Evolutionary conservation across 805 yeast species (phyloP).

Genomic region (Blastobotrys robertii): DNA sequence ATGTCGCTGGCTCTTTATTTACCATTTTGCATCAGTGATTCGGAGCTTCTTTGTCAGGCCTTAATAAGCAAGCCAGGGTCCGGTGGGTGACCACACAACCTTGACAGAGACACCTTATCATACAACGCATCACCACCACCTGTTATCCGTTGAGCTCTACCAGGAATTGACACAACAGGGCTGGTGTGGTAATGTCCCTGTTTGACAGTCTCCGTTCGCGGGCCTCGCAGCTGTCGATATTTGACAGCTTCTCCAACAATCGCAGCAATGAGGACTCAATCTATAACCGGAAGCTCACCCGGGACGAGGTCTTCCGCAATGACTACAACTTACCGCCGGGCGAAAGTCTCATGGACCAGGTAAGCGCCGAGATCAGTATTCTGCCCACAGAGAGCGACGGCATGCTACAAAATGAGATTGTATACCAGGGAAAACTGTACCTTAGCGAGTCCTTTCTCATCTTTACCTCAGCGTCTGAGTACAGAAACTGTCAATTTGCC

Average conservation of each 20-base stretch:
- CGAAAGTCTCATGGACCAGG: conserved; percentile 56
- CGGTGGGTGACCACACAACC: neutral
- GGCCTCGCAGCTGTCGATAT: conserved; percentile 35
- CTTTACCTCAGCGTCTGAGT: conserved; percentile 63
- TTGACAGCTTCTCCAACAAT: conserved; percentile 24
- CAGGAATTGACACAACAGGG: no score
- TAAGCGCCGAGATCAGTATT: conserved; percentile 51
- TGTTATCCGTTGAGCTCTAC: no score
- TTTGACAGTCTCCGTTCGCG: conserved; percentile 36
- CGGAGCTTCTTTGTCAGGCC: neutral
- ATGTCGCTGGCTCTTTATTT: no score
- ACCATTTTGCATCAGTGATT: neutral
- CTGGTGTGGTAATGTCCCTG: conserved; percentile 33
- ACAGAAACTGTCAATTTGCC: conserved; percentile 54
- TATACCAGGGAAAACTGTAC: conserved; percentile 42
- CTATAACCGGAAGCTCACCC: conserved; percentile 36
- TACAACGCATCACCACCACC: no score
- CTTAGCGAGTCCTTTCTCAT: conserved; percentile 68
- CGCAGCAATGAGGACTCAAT: conserved; percentile 10
- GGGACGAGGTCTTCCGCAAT: conserved; percentile 60
- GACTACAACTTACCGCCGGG: conserved; percentile 63
- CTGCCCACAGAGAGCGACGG: conserved; percentile 12
- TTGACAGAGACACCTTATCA: neutral
- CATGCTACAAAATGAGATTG: conserved; percentile 9
- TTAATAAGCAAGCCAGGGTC: neutral